Evolutionary conservation across 2,329 filamentous ascomycete species (phyloP).

Genomic region (Fusarium falciforme): DNA sequence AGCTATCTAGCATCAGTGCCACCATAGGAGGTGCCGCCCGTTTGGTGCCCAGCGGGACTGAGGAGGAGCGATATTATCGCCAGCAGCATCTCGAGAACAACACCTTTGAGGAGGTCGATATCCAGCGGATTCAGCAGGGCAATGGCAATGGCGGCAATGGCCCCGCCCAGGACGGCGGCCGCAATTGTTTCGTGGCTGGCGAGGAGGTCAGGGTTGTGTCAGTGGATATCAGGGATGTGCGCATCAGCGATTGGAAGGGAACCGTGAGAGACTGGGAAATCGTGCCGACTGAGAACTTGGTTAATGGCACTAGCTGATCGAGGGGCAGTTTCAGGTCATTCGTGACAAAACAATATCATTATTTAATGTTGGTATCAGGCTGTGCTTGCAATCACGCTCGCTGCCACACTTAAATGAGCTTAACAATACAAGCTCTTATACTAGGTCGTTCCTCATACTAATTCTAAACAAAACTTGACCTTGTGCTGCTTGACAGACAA

Average conservation of each 20-base stretch:
- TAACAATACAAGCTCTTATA: not conserved
- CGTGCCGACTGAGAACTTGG: constrained; percentile 48
- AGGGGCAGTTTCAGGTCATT: not conserved
- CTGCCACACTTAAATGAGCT: not conserved
- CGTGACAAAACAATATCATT: constrained; percentile 6
- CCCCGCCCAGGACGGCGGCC: constrained; percentile 62
- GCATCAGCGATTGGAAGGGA: constrained; percentile 97
- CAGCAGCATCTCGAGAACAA: constrained; percentile 91
- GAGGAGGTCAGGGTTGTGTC: constrained; percentile 89
- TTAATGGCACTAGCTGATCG: constrained; percentile 56
- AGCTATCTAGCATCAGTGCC: constrained; percentile 87
- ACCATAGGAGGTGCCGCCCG: constrained; percentile 92
- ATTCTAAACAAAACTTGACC: not conserved
- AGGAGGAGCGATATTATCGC: constrained; percentile 87
- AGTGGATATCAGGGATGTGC: constrained; percentile 84
- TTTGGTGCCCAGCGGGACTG: constrained; percentile 77
- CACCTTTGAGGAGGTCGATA: constrained; percentile 75
- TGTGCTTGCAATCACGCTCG: not conserved
- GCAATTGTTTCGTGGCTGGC: constrained; percentile 78
- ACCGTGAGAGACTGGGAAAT: constrained; percentile 82
- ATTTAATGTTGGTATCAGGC: not conserved
- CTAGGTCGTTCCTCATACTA: not conserved
- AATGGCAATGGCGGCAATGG: constrained; percentile 49
- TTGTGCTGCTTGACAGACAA: not conserved
- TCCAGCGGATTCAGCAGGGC: constrained; percentile 47